A percentile compares a stretch with the other conserved stretches of the same genome.
Conservation (phyloP, 1,284 basidiomycete genomes). For the Hortiboletus rubellus region DNA sequence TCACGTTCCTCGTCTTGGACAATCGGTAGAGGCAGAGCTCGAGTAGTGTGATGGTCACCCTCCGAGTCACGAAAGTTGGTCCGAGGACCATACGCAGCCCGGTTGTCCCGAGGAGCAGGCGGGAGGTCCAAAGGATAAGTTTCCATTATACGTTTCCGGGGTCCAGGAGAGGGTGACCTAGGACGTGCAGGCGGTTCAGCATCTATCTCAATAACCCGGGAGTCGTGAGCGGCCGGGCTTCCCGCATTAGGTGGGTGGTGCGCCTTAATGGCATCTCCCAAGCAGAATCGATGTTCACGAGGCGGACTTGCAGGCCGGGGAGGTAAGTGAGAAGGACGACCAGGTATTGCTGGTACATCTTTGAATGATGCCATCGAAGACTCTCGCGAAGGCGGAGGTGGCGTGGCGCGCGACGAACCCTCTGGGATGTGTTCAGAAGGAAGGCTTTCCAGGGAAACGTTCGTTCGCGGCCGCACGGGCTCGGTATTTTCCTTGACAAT, state of each 20-base stretch:
- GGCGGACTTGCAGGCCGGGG: slow-evolving; percentile 25
- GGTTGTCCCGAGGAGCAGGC: slow-evolving; percentile 8
- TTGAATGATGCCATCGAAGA: slow-evolving; percentile 28
- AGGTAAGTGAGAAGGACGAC: slow-evolving; percentile 23
- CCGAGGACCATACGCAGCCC: slow-evolving; percentile 3
- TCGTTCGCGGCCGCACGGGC: neutral
- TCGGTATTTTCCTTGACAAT: slow-evolving; percentile 25
- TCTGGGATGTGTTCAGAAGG: slow-evolving; percentile 19
- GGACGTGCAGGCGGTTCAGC: slow-evolving; percentile 10
- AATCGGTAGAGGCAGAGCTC: neutral
- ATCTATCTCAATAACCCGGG: slow-evolving; percentile 5
- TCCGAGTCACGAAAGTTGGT: slow-evolving; percentile 13
- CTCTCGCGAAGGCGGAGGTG: slow-evolving; percentile 34
- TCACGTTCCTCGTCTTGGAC: slow-evolving; percentile 10
- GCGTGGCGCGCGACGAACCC: slow-evolving; percentile 22
- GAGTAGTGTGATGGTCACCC: slow-evolving; percentile 1
- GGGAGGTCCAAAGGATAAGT: slow-evolving; percentile 5
- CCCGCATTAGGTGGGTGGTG: neutral
- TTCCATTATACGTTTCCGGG: slow-evolving; percentile 11
- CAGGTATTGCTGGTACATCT: slow-evolving; percentile 9
- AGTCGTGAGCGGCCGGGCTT: neutral
- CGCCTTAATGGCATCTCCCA: slow-evolving; percentile 8
- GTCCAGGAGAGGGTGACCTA: slow-evolving; percentile 4
- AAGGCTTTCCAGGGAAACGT: slow-evolving; percentile 21
- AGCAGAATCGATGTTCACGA: slow-evolving; percentile 8